Evolutionary conservation across 345 rosid species (phyloP).

Genomic region (Cardamine resedifolia): DNA sequence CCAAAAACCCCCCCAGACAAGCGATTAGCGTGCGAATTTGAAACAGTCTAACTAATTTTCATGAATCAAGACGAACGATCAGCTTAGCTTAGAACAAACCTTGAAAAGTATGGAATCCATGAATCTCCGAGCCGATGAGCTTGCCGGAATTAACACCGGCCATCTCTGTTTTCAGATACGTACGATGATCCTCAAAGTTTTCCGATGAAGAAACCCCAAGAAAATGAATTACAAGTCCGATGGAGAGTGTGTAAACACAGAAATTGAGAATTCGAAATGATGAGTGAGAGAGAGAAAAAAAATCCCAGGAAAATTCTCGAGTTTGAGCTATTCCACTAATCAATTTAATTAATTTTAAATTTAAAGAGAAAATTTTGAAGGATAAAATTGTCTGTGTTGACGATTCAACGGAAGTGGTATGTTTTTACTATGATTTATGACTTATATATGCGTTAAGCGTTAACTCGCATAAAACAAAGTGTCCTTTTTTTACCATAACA

Average conservation of each 20-base stretch:
- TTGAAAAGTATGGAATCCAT: slow-evolving; percentile 75
- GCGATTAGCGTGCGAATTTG: background rate
- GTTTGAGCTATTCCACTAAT: background rate
- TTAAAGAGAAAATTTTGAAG: too few species aligned
- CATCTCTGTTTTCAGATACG: slow-evolving; percentile 35
- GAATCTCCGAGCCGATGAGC: slow-evolving; percentile 82
- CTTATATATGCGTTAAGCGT: background rate
- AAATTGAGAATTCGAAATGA: slow-evolving; percentile 10
- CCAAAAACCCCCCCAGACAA: background rate
- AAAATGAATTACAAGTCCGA: slow-evolving; percentile 24
- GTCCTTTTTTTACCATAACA: background rate
- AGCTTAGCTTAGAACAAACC: slow-evolving; percentile 43
- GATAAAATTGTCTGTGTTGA: slow-evolving; percentile 12
- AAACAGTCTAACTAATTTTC: background rate
- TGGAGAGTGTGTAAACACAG: slow-evolving; percentile 20
- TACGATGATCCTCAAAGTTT: slow-evolving; percentile 14
- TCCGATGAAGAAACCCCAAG: slow-evolving; percentile 16
- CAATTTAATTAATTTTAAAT: background rate
- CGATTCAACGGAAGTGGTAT: slow-evolving; percentile 14
- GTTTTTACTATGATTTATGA: background rate
- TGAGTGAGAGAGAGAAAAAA: background rate
- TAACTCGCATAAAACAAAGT: slow-evolving; percentile 4
- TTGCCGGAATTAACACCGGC: slow-evolving; percentile 41
- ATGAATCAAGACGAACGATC: slow-evolving; percentile 12
- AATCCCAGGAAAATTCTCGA: background rate